Evolutionary conservation across 2,329 filamentous ascomycete species (phyloP).

Genomic region (Aspergillus tubingensis): DNA sequence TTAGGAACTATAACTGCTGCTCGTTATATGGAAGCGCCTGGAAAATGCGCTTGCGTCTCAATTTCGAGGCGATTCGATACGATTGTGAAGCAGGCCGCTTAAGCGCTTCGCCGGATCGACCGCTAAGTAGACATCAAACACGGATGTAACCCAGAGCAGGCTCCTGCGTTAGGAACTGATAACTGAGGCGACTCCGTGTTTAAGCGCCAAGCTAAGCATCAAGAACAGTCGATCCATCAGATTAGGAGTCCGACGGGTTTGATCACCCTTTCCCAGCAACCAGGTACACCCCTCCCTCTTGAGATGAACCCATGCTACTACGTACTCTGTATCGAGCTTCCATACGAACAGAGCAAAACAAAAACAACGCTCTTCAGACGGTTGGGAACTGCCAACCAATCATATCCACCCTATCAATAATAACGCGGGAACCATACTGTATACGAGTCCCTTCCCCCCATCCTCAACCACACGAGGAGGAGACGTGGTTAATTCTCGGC

Average conservation of each 20-base stretch:
- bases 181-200: not conserved
- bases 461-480: not conserved
- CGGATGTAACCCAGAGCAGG: not conserved
- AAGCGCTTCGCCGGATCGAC: slow-evolving; percentile 1
- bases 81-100: not conserved
- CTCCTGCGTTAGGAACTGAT: not conserved
- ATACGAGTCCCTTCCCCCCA: too few species aligned
- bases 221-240: slow-evolving; percentile 3
- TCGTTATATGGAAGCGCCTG: not conserved
- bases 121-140: slow-evolving; percentile 1
- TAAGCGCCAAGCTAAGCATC: slow-evolving; percentile 4
- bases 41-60: not conserved
- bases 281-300: not conserved
- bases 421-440: not conserved
- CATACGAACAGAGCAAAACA: not conserved
- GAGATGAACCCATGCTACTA: not conserved
- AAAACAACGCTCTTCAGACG: not conserved
- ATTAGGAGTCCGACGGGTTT: not conserved
- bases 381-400: not conserved
- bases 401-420: not conserved
- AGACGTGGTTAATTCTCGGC: not conserved
- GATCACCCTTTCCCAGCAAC: not conserved
- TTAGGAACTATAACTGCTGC: not conserved
- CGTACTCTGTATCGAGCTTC: not conserved
- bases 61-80: not conserved